phyloP scores from a whole-genome alignment of 2,329 filamentous ascomycete genomes.

The Aspergillus sp. region DNA sequence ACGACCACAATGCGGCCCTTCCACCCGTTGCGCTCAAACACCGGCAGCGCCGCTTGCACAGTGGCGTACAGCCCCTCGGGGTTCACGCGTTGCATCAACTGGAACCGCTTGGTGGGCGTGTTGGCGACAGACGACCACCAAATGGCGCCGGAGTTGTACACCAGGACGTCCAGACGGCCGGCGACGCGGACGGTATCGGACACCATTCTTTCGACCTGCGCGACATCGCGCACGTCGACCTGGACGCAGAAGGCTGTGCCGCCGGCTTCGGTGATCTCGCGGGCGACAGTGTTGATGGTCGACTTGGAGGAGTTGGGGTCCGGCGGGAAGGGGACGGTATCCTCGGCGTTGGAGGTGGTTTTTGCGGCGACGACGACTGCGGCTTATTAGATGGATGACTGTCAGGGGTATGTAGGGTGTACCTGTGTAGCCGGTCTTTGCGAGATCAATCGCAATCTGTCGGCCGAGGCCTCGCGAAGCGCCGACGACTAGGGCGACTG shows the following conservation, averaged over 20 bases:
- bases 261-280: conserved; percentile 66
- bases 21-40: conserved; percentile 55
- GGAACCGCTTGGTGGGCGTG: conserved; percentile 73
- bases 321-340: conserved; percentile 63
- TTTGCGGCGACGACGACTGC: conserved; percentile 76
- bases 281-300: conserved; percentile 76
- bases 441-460: conserved; percentile 75
- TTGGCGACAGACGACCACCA: conserved; percentile 76
- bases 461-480: conserved; percentile 78
- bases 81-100: conserved; percentile 73
- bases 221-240: conserved; percentile 67
- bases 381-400: not conserved
- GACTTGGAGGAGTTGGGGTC: conserved; percentile 71
- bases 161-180: conserved; percentile 65
- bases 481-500: conserved; percentile 69
- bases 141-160: conserved; percentile 84
- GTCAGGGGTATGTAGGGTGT: conserved; percentile 14
- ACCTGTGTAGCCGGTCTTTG: conserved; percentile 67
- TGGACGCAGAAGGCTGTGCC: conserved; percentile 63
- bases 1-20: conserved; percentile 71
- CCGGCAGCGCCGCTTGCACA: conserved; percentile 66
- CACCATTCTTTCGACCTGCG: conserved; percentile 61
- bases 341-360: conserved; percentile 62
- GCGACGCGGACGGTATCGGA: conserved; percentile 58
- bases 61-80: conserved; percentile 71